Evolutionary conservation across 495 filamentous ascomycete species (phyloP).

Genomic region (Pseudoneurospora amorphoporcata): DNA sequence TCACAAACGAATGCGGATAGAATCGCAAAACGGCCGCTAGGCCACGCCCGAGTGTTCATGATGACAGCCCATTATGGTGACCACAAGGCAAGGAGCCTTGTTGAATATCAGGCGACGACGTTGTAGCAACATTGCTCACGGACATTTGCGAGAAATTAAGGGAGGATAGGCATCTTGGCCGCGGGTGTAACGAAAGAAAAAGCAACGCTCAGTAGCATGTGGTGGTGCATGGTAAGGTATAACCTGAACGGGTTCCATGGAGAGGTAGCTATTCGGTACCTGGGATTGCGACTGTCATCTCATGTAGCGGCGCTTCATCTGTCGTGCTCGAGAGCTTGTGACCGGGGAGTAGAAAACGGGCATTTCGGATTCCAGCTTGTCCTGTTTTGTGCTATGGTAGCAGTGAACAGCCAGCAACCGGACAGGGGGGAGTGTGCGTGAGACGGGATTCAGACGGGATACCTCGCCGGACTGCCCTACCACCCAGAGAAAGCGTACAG

Average conservation of each 20-base stretch:
- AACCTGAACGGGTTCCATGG: neutral
- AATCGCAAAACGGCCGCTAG: neutral
- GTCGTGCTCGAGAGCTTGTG: neutral
- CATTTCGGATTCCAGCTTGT: neutral
- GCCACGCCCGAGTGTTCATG: neutral
- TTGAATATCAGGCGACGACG: neutral
- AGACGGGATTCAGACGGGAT: neutral
- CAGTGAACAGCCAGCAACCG: neutral
- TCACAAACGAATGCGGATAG: neutral
- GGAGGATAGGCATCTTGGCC: neutral
- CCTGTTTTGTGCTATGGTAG: neutral
- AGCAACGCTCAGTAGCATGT: neutral
- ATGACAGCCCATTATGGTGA: neutral
- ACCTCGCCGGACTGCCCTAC: neutral
- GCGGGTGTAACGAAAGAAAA: neutral
- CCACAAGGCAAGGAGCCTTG: neutral
- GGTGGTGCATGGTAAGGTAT: neutral
- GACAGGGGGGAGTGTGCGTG: neutral
- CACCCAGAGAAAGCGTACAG: neutral
- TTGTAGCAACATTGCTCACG: neutral
- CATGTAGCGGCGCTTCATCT: constrained; percentile 1
- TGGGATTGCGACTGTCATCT: constrained; percentile 3
- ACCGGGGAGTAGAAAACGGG: neutral
- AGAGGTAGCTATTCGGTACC: neutral
- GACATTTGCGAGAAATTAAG: neutral